Conservation (phyloP, 805 yeast genomes). For the Candida anglica region DNA sequence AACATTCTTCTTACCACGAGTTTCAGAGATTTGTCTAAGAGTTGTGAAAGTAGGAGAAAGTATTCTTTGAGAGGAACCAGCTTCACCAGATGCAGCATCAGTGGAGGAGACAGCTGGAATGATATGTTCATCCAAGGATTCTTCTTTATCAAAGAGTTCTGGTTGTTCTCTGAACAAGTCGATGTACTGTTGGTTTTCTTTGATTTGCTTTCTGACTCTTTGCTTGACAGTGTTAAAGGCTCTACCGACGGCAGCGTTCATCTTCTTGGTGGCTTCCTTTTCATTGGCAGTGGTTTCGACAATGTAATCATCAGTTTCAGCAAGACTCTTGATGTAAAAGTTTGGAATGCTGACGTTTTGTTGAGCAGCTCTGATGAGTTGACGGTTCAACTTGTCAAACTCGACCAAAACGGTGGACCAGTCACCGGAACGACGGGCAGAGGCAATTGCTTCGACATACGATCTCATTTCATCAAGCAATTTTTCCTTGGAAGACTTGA, state of each 20-base stretch:
- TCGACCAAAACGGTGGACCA: constrained; percentile 75
- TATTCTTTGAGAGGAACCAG: constrained; percentile 31
- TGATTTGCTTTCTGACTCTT: constrained; percentile 75
- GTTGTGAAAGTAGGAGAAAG: constrained; percentile 60
- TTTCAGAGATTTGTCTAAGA: constrained; percentile 71
- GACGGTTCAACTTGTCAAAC: constrained; percentile 73
- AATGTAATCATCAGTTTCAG: constrained; percentile 68
- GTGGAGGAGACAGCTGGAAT: constrained; percentile 12
- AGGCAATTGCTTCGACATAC: constrained; percentile 62
- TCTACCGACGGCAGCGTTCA: constrained; percentile 78
- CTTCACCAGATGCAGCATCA: constrained; percentile 27
- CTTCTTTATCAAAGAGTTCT: constrained; percentile 63
- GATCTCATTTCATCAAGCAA: constrained; percentile 80
- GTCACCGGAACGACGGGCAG: constrained; percentile 64
- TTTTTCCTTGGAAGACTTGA: constrained; percentile 91
- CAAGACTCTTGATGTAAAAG: constrained; percentile 63
- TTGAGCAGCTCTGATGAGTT: constrained; percentile 65
- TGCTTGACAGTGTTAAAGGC: constrained; percentile 86
- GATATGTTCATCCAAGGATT: constrained; percentile 33
- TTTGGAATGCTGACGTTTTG: constrained; percentile 74
- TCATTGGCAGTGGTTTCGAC: constrained; percentile 47
- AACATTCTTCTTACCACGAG: constrained; percentile 93
- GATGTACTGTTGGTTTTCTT: constrained; percentile 61
- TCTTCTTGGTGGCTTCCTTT: constrained; percentile 58
- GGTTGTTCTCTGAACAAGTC: constrained; percentile 65